A percentile compares a stretch with the other conserved stretches of the same genome.
These are phyloP conservation scores for Ulmus americana DNA, from an alignment of 331 rosid species.

Conservation along the genomic window DNA sequence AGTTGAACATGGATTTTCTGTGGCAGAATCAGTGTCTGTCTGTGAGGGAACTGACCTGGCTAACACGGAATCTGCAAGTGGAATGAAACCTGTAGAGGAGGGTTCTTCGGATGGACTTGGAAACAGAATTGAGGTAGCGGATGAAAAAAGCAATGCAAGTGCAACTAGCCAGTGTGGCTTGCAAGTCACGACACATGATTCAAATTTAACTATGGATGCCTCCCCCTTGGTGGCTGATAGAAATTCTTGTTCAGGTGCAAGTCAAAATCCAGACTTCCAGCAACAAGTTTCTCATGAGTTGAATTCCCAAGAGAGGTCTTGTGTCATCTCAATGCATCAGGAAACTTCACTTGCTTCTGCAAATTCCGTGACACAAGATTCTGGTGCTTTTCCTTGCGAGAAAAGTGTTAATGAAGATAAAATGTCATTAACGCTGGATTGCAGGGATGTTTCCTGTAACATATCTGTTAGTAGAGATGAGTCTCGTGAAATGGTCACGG, in stretches of 20 bases:
- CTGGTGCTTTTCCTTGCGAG: conserved; percentile 33
- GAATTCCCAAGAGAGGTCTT: conserved; percentile 32
- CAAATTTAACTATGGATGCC: conserved; percentile 35
- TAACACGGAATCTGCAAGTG: conserved; percentile 29
- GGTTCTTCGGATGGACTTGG: conserved; percentile 33
- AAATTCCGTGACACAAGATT: conserved; percentile 32
- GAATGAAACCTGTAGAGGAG: conserved; percentile 31
- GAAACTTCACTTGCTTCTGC: conserved; percentile 32
- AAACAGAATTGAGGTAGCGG: conserved; percentile 27
- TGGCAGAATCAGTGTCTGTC: conserved; percentile 24
- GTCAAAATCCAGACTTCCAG: conserved; percentile 35
- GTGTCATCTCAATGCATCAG: conserved; percentile 21
- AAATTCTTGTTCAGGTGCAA: conserved; percentile 49
- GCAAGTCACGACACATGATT: conserved; percentile 34
- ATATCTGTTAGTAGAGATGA: conserved; percentile 36
- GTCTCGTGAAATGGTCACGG: conserved; percentile 25
- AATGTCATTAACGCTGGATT: conserved; percentile 43
- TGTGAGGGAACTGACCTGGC: conserved; percentile 26
- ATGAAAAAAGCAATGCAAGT: conserved; percentile 30
- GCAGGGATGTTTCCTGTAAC: conserved; percentile 26
- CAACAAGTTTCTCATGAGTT: conserved; percentile 24
- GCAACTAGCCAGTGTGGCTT: conserved; percentile 27
- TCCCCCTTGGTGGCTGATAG: conserved; percentile 31
- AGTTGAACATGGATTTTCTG: conserved; percentile 28
- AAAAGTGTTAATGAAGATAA: conserved; percentile 39